Percentiles rank a stretch among this genome's conserved stretches.
Conservation (phyloP, 2,329 filamentous ascomycete genomes). For the Penicillium sp. region DNA sequence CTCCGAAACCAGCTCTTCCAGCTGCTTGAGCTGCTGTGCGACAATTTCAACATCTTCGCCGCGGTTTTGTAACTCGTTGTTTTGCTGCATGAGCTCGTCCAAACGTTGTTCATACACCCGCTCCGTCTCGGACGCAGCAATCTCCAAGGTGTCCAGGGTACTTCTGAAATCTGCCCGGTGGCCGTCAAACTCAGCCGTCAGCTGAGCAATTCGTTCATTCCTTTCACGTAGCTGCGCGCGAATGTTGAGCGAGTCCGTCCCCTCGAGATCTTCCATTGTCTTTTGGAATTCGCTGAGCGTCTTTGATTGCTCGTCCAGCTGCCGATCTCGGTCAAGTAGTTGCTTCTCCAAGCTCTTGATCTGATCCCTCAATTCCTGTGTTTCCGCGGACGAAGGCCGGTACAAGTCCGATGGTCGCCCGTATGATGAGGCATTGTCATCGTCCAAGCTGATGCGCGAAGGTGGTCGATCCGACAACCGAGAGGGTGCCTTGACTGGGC, state of each 20-base stretch:
- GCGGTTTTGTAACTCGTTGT: constrained; percentile 78
- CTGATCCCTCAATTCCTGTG: constrained; percentile 64
- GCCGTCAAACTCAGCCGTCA: constrained; percentile 91
- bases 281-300: constrained; percentile 88
- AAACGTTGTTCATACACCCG: constrained; percentile 77
- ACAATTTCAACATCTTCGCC: constrained; percentile 90
- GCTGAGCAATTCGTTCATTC: constrained; percentile 91
- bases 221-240: constrained; percentile 86
- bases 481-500: constrained; percentile 42
- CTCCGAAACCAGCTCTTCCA: constrained; percentile 95
- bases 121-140: constrained; percentile 92
- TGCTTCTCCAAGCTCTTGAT: constrained; percentile 70
- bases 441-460: constrained; percentile 43
- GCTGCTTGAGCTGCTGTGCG: constrained; percentile 85
- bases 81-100: constrained; percentile 70
- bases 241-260: constrained; percentile 74
- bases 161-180: constrained; percentile 95
- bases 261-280: constrained; percentile 79
- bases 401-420: constrained; percentile 35
- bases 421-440: constrained; percentile 35
- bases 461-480: constrained; percentile 43
- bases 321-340: constrained; percentile 80
- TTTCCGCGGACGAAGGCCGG: constrained; percentile 31
- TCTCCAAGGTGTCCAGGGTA: constrained; percentile 93
- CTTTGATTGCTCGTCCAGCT: constrained; percentile 83